Base-by-base conservation (phyloP, 2,329 filamentous ascomycete genomes). In the Periconia sp. region DNA sequence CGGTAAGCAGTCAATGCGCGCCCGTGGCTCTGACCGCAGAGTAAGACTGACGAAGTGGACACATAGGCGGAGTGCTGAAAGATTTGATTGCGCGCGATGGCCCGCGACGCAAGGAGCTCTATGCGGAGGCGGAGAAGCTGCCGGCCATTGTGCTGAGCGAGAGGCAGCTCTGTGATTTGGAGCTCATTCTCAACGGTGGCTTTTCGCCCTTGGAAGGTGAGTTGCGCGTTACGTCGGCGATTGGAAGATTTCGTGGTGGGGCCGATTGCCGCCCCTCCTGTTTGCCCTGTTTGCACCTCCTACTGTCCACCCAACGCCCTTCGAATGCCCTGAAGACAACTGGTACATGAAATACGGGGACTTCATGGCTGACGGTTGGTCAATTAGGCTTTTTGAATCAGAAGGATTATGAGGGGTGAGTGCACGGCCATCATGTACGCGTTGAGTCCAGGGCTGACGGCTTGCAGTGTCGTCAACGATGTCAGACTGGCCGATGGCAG, bases 141-240 rank as follows among this genome's bases (percentile, higher is more conserved):
- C 89, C 91, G 25, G 88, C 92, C 25, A 80, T 99, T 58, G 77
- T 87, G 47, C 85, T 99, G 57, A 88, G 83, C 37, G 94, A 99
- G 81, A 86, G 94, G 65, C 94, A 99, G 76, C 85, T 99, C 36
- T 99, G 94, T 76, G 94, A 99, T 81, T 82, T 99, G 58, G 94
- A 99, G 77, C 77, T 99, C 74, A 91, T 99, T 67, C 85, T 99
- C 73, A 97, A 91, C 73, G 94, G 94, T 70, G 94, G 94, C 56
- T 99, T 99, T 79, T 96, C 92, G 55, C 94, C 94, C 46, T 84
- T 99, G 28, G 92, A 99, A 84, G 94, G 92, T 95, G 84, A 80
- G 54, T 63, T 48, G 16, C 49, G 59, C 49, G 52, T 56, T 31
- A 32, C 35, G 29, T n/a, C n/a, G n/a, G n/a, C n/a, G n/a, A n/a